Base-by-base conservation (phyloP, 1,139 yeast species). In the Petasospora rhodanensis region DNA sequence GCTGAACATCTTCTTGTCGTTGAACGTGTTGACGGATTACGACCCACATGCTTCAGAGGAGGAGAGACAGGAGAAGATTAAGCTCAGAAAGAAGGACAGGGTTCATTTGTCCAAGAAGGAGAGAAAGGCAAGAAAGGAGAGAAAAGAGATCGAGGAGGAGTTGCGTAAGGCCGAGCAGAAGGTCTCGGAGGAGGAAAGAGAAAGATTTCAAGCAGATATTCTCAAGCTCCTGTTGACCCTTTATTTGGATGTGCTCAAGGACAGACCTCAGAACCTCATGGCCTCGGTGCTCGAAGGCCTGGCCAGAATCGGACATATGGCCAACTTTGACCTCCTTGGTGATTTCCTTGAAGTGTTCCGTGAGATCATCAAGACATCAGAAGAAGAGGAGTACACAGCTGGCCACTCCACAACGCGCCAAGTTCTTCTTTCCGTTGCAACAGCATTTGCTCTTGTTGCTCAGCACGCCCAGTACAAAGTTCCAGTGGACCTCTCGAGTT, bases 241-340 rank as follows among this genome's bases (percentile, higher is more conserved):
- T 20, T 91, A 91, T 54, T 66, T 91, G 49, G 89, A 85, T 47
- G 75, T 87, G 26, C 66, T 91, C 43, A 82, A 74, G 54, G 71
- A 70, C 18, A 69, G 76, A 28, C 71, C 76, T 18, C 73, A 75
- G 28, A 72, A 74, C n/a, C 65, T 91, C 36, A 78, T 86, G 68
- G 95, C 94, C 7, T 71, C 91, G 0, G 94, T 91, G 0, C 66
- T 91, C 34, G 97, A 91, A 64, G 97, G 97, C 6, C 63, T 91
- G 38, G 84, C 96, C 2, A 77, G 76, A 54, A 87, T 81, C 55
- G 95, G 97, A 3, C 91, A 81, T 52, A 79, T 89, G 78, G 89
- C 94, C 22, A 91, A 91, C 54, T 76, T 91, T 35, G 97, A 91
- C 46, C 66, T 91, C 34, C 71, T 91, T 47, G 97, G 97, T 18